Conservation (phyloP, 768 basidiomycete species). For the Epithele typhae region DNA sequence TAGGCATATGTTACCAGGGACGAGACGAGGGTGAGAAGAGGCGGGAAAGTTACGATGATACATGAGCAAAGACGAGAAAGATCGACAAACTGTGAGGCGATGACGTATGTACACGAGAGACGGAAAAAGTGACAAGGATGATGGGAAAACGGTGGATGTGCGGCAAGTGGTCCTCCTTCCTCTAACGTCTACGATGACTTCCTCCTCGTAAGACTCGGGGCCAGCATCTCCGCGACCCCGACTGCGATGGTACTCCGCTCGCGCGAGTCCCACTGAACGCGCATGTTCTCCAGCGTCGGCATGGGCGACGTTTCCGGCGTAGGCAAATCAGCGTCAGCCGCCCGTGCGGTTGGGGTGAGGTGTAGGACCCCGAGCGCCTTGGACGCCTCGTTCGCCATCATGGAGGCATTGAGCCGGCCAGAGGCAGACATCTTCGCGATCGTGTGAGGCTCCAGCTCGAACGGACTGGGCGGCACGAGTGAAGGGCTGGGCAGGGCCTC, state of each 20-base stretch:
- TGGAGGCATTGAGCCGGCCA: background rate
- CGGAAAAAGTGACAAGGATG: too few species aligned
- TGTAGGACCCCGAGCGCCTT: too few species aligned
- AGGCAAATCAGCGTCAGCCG: background rate
- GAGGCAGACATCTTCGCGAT: background rate
- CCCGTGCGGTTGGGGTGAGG: background rate
- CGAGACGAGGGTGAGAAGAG: too few species aligned
- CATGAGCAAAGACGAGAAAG: too few species aligned
- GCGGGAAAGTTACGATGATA: too few species aligned
- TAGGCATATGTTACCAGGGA: too few species aligned
- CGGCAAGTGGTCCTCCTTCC: too few species aligned
- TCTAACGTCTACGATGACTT: too few species aligned
- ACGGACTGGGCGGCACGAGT: constrained; percentile 25
- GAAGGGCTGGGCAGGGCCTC: constrained; percentile 25
- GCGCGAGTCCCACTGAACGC: constrained; percentile 7
- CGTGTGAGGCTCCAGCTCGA: constrained; percentile 18
- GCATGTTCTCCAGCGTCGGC: constrained; percentile 10
- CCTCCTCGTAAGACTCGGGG: background rate
- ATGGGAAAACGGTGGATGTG: too few species aligned
- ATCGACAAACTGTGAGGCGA: too few species aligned
- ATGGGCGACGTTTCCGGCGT: constrained; percentile 6
- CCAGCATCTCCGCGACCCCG: background rate
- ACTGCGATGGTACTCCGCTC: constrained; percentile 5
- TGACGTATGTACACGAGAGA: too few species aligned
- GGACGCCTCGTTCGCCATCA: background rate